These are phyloP conservation scores for Boletus reticuloceps DNA, from an alignment of 768 basidiomycete genomes.

Conservation along the genomic window DNA sequence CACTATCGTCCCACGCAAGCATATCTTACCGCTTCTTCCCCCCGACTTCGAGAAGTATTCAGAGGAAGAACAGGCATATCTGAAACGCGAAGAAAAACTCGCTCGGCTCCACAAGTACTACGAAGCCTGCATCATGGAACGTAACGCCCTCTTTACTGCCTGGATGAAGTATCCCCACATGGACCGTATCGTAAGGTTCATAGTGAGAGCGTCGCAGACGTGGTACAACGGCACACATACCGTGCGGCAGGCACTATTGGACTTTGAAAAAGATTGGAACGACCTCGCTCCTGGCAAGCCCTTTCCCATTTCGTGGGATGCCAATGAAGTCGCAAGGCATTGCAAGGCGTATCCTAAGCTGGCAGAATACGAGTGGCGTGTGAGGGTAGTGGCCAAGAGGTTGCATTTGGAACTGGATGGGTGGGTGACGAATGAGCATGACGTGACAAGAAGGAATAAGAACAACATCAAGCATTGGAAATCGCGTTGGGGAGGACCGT, in stretches of 20 bases:
- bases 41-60: not conserved
- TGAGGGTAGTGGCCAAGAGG: not conserved
- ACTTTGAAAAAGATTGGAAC: not conserved
- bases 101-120: constrained; percentile 8
- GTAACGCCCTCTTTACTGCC: not conserved
- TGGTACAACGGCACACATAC: constrained; percentile 1
- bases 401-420: not conserved
- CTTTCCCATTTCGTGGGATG: no score
- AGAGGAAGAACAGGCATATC: not conserved
- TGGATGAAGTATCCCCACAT: not conserved
- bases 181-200: not conserved
- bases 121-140: not conserved
- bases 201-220: constrained; percentile 1
- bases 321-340: not conserved
- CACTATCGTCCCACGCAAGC: not conserved
- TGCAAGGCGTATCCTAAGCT: not conserved
- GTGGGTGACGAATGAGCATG: not conserved
- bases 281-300: no score
- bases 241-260: not conserved
- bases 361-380: not conserved
- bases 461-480: not conserved
- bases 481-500: not conserved
- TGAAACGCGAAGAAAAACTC: not conserved
- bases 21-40: not conserved
- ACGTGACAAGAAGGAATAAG: not conserved